Evolutionary conservation across 2,329 filamentous ascomycete species (phyloP).

Genomic region (Rachicladosporium sp.): DNA sequence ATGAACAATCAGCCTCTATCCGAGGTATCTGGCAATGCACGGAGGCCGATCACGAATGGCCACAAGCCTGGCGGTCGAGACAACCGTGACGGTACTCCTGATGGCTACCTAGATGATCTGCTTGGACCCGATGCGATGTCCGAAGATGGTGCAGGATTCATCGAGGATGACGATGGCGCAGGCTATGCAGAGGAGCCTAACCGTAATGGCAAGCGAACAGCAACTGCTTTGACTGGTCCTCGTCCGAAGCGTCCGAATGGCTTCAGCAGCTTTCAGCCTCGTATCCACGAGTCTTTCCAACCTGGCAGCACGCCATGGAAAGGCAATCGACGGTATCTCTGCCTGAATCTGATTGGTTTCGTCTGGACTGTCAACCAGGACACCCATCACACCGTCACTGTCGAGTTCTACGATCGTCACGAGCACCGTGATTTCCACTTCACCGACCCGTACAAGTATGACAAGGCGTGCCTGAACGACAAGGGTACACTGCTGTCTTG

Average conservation of each 20-base stretch:
- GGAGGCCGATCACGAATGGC: conserved; percentile 44
- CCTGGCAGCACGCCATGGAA: conserved; percentile 92
- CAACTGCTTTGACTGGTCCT: conserved; percentile 24
- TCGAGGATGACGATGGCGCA: conserved; percentile 88
- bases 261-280: conserved; percentile 43
- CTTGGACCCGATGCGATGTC: conserved; percentile 50
- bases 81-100: conserved; percentile 28
- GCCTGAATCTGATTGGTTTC: conserved; percentile 83
- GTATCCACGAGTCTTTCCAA: conserved; percentile 76
- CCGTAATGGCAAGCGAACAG: conserved; percentile 48
- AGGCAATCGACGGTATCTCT: conserved; percentile 85
- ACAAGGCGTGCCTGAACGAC: conserved; percentile 84
- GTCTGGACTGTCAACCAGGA: conserved; percentile 97
- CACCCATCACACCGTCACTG: conserved; percentile 74
- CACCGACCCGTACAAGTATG: conserved; percentile 88
- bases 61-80: conserved; percentile 20
- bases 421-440: conserved; percentile 92
- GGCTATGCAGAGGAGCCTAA: conserved; percentile 64
- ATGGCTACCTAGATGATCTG: conserved; percentile 68
- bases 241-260: conserved; percentile 39
- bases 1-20: conserved; percentile 71
- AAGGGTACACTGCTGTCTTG: conserved; percentile 78
- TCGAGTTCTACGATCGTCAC: conserved; percentile 94
- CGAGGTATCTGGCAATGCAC: conserved; percentile 55
- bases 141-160: conserved; percentile 64